Evolutionary conservation across 225 moss, liverwort and hornwort genomes (phyloP).

Genomic region (Sphagnum contortum): DNA sequence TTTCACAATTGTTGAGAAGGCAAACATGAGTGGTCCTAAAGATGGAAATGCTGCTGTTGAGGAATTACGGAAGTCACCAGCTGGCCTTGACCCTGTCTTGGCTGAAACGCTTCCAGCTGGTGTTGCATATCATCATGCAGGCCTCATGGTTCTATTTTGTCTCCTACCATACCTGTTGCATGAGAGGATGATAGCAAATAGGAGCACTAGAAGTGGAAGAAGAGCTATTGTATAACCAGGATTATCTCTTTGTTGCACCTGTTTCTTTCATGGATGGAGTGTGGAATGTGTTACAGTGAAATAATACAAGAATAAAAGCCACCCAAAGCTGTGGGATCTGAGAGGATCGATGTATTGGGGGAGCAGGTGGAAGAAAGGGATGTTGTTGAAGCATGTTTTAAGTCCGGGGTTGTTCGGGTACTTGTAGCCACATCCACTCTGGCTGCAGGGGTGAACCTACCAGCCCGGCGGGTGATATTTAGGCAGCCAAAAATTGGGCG

Average conservation of each 20-base stretch:
- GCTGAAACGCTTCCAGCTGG: conserved; percentile 71
- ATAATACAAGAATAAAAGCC: too few species aligned
- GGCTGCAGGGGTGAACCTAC: conserved; percentile 91
- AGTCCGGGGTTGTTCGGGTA: conserved; percentile 73
- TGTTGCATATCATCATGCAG: conserved; percentile 97
- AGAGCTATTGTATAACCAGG: too few species aligned
- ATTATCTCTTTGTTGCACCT: too few species aligned
- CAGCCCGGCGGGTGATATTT: conserved; percentile 91
- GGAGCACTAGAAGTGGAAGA: too few species aligned
- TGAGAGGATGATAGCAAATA: background rate
- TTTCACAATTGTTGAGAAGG: conserved; percentile 23
- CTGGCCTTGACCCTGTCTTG: conserved; percentile 79
- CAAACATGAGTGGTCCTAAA: conserved; percentile 23
- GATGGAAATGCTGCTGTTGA: conserved; percentile 65
- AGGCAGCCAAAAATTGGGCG: conserved; percentile 90
- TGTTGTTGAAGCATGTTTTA: conserved; percentile 83
- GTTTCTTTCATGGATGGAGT: too few species aligned
- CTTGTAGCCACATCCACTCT: conserved; percentile 96
- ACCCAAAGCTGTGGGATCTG: too few species aligned
- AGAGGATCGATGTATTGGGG: too few species aligned
- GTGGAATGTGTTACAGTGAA: too few species aligned
- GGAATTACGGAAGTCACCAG: conserved; percentile 69
- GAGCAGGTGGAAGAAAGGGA: conserved; percentile 82
- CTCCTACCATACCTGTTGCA: background rate
- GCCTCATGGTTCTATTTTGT: conserved; percentile 64